Base-by-base conservation (phyloP, 2,329 filamentous ascomycete genomes). In the Bipolaris zeicola region DNA sequence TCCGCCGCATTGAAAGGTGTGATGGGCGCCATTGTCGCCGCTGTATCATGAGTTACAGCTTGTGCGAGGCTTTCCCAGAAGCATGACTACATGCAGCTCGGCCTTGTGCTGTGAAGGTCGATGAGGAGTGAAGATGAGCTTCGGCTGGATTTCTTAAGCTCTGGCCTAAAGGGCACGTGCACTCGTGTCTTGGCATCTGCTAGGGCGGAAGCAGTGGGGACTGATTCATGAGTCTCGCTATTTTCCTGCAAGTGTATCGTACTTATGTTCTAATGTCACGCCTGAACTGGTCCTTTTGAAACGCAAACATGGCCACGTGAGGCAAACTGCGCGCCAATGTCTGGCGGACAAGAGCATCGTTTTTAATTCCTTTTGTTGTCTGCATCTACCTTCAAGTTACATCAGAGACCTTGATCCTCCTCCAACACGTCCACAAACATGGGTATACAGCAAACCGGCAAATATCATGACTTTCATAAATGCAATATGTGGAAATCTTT, bases 1-100 rank as follows among this genome's bases (percentile, higher is more conserved):
- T 92, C 87, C 67, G 90, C 86, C 58, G 88, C 86, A 76, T 88
- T 89, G 76, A 95, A 91, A 72, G 84, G 85, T 64, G 77, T 81
- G 78, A 85, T 85, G 79, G 87, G 87, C 80, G 86, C 87, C 88
- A 91, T 91, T 37, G 11, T 60, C 42, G 37, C 45, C 44, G 20
- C 50, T 57, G 50, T 54, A 49, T 54, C 55, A 57, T 57, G 55
- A 41, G 36, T 50, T 57, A 54, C 50, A 55, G 47, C 44, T 47
- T 39, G 43, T 57, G 41, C 50, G 26, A 31, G 33, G n/a, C 43
- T 36, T 36, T 8, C n/a, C 44, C 26, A 50, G 45, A 48, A 36
- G 55, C 55, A 57, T 57, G 45, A 54, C 50, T 57, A 54, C 42
- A 55, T 50, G 55, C 50, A 36, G 26, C 16, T 57, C 41, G 45